Conservation (phyloP, 2,329 filamentous ascomycete genomes). For the Celoporthe dispersa region DNA sequence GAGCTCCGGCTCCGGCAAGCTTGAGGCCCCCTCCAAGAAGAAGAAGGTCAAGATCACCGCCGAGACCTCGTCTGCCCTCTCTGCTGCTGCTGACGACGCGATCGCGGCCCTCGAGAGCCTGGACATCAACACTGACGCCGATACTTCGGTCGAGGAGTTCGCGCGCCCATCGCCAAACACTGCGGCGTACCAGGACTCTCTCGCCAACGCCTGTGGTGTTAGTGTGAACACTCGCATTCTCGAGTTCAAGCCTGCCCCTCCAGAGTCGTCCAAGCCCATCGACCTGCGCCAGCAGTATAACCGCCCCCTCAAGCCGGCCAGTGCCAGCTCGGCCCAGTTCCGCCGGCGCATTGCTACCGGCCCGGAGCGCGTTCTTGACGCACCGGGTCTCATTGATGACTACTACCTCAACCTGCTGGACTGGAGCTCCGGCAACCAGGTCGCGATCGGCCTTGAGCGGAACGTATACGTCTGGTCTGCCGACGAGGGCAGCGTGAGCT, state of each 20-base stretch:
- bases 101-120: constrained; percentile 80
- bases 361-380: constrained; percentile 94
- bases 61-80: constrained; percentile 77
- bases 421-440: constrained; percentile 97
- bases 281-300: constrained; percentile 98
- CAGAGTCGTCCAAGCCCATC: constrained; percentile 97
- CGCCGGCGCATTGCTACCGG: constrained; percentile 91
- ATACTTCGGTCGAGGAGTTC: constrained; percentile 58
- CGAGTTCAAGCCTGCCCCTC: constrained; percentile 97
- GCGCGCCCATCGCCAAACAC: constrained; percentile 84
- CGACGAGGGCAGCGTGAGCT: constrained; percentile 86
- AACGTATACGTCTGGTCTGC: constrained; percentile 99
- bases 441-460: constrained; percentile 95
- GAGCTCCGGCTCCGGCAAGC: constrained; percentile 81
- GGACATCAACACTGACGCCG: constrained; percentile 73
- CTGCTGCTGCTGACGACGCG: constrained; percentile 79
- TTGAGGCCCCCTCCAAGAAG: constrained; percentile 71
- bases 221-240: constrained; percentile 94
- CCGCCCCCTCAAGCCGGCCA: constrained; percentile 82
- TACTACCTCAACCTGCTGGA: constrained; percentile 99
- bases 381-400: constrained; percentile 93
- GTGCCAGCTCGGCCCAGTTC: constrained; percentile 78
- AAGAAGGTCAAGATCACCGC: constrained; percentile 71
- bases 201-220: constrained; percentile 90
- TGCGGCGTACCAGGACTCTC: constrained; percentile 87